phyloP scores from a whole-genome alignment of 176 grass and related monocot species.

The Bothriochloa decipiens region DNA sequence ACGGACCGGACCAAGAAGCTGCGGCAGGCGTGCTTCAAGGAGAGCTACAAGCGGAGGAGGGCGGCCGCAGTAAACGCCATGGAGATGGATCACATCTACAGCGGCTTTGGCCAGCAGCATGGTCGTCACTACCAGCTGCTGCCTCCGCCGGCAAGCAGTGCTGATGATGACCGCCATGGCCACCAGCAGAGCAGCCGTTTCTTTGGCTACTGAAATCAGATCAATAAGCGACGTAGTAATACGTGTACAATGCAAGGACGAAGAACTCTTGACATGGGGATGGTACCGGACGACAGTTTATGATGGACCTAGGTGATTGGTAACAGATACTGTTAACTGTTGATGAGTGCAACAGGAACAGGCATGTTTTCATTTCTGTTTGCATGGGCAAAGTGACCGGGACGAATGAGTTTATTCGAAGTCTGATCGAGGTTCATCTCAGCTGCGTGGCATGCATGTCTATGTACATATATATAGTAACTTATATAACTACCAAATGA shows the following conservation, averaged over 20 bases:
- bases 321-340: too few species aligned
- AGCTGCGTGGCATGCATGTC: neutral
- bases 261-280: neutral
- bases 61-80: neutral
- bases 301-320: neutral
- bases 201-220: neutral
- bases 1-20: constrained; percentile 76
- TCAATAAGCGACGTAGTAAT: neutral
- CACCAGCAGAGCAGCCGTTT: neutral
- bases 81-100: constrained; percentile 16
- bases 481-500: neutral
- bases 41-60: constrained; percentile 75
- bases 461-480: neutral
- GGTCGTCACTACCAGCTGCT: neutral
- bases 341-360: neutral
- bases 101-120: neutral
- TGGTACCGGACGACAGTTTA: too few species aligned
- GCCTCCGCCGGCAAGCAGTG: neutral
- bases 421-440: too few species aligned
- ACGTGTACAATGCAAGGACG: neutral
- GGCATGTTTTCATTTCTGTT: neutral
- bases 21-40: constrained; percentile 90
- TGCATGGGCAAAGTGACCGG: neutral
- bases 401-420: neutral
- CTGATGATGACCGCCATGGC: neutral